Evolutionary conservation across 192 early-diverging fungal species (phyloP), one percentile per base, ranked within the genome.

Genomic region (Podila clonocystis): DNA sequence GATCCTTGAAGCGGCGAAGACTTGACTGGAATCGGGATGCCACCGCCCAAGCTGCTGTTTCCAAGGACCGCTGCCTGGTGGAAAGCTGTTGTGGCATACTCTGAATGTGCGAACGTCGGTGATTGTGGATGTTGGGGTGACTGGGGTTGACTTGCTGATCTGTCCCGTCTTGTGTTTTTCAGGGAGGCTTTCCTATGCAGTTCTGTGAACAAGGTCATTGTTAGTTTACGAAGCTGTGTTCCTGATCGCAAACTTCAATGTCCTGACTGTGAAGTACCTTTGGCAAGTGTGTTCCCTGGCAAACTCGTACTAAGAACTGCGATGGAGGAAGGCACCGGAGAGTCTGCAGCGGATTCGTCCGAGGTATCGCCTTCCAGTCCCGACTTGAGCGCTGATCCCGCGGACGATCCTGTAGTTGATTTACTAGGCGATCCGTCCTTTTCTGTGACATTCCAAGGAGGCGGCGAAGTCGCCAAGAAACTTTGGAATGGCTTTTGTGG

Each of bases 381-480:
- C 12, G 82, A 83, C 33, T 71, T 73, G 17, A 73, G 30, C 9
- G 82, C 80, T 26, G 83, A 67, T 50, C 72, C 65, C 36, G 50
- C 72, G 4, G 75, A 74, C 3, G 83, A 75, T 33, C 72, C 68
- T 19, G 57, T 57, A 4, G 68, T 31, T 26, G 65, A 83, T 75
- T 84, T 69, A 71, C 72, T 62, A 12, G 86, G 82, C 1, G 66
- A 85, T 24, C 50, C 70, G 67, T 83, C 67, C 65, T 74, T 71
- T 22, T 82, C 84, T 55, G 87, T 65, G 2, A 83, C 82, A 82
- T 93, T 91, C 93, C 93, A 94, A 20, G 91, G 88, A 17, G 93
- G 93, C 28, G 93, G 92, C 1, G 93, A 93, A 8, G 89, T 85
- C 13, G 91, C 86, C 61, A 93, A 82, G 65, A 88, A 91, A 20